phyloP scores from a whole-genome alignment of 2,329 filamentous ascomycete genomes.

The Aspergillus viridinutans region DNA sequence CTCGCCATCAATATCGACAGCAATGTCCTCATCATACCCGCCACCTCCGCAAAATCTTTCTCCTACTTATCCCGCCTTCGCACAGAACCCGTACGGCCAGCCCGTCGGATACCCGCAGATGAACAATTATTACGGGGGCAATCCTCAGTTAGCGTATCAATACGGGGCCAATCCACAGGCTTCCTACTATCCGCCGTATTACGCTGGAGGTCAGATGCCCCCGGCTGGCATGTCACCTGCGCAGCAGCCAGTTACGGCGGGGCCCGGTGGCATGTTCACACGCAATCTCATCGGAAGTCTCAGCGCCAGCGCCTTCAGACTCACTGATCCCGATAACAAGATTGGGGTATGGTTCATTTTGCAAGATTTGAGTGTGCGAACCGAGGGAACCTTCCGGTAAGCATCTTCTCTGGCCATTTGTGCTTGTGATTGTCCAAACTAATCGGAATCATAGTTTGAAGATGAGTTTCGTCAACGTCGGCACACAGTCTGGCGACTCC shows the following conservation, averaged over 20 bases:
- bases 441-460: constrained; percentile 48
- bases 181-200: constrained; percentile 31
- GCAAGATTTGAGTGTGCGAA: constrained; percentile 90
- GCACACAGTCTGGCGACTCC: constrained; percentile 42
- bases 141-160: constrained; percentile 30
- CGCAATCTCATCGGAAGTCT: constrained; percentile 91
- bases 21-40: constrained; percentile 72
- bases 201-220: constrained; percentile 31
- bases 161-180: constrained; percentile 28
- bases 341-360: constrained; percentile 95
- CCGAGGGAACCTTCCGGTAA: constrained; percentile 85
- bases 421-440: constrained; percentile 3
- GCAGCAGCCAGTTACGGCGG: constrained; percentile 35
- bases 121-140: constrained; percentile 34
- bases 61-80: constrained; percentile 34
- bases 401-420: background rate
- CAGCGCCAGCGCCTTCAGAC: constrained; percentile 78
- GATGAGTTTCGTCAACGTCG: constrained; percentile 81
- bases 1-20: constrained; percentile 75
- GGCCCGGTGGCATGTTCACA: constrained; percentile 80
- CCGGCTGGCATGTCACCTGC: constrained; percentile 31
- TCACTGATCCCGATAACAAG: constrained; percentile 73
- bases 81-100: constrained; percentile 40
- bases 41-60: constrained; percentile 38
- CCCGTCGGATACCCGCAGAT: constrained; percentile 34